Evolutionary conservation across 179 eudicot species (phyloP).

Genomic region (Amaranthus tricolor): DNA sequence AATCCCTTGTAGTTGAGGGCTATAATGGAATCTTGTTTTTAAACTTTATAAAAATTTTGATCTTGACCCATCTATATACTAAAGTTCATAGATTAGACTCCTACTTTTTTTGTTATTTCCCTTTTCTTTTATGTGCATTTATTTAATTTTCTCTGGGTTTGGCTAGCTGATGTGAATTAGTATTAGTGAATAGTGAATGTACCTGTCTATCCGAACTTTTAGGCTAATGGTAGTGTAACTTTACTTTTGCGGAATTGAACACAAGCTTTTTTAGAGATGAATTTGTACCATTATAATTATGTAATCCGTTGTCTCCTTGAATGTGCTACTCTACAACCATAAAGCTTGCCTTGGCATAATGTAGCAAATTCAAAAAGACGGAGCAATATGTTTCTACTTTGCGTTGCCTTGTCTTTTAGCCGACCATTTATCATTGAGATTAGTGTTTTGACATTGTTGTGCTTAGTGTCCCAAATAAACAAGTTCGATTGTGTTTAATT

Average conservation of each 20-base stretch:
- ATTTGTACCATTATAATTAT: neutral
- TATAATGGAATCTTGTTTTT: neutral
- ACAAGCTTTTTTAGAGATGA: slow-evolving; percentile 18
- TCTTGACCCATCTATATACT: slow-evolving; percentile 16
- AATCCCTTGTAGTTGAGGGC: too few relatives aligned
- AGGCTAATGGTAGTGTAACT: slow-evolving; percentile 26
- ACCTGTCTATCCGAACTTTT: slow-evolving; percentile 14
- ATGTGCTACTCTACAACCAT: too few relatives aligned
- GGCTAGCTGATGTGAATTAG: slow-evolving; percentile 29
- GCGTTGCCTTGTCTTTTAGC: neutral
- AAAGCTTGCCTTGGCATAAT: too few relatives aligned
- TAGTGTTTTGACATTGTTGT: too few relatives aligned
- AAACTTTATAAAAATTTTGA: slow-evolving; percentile 15
- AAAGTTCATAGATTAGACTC: slow-evolving; percentile 14
- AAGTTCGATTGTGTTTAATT: too few relatives aligned
- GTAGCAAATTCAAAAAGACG: too few relatives aligned
- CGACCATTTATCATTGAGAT: too few relatives aligned
- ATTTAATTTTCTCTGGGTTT: slow-evolving; percentile 17
- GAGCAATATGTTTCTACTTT: neutral
- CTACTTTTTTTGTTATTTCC: neutral
- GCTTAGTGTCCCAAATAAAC: too few relatives aligned
- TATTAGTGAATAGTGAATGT: neutral
- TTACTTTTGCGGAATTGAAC: slow-evolving; percentile 27
- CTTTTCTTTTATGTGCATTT: slow-evolving; percentile 6
- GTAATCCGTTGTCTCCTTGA: too few relatives aligned